phyloP scores from a whole-genome alignment of 208 protist species.

The Naegleria fowleri region DNA sequence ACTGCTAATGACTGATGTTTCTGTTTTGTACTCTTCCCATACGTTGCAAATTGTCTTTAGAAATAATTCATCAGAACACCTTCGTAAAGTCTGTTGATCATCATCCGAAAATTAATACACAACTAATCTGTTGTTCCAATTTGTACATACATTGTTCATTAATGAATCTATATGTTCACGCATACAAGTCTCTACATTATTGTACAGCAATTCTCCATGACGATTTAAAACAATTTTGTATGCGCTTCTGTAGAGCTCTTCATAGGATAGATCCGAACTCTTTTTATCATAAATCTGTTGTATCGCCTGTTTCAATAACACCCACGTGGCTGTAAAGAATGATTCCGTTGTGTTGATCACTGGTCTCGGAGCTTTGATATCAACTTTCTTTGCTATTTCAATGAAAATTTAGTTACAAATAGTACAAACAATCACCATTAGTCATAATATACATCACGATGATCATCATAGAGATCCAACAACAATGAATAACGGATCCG shows the following conservation, averaged over 20 bases:
- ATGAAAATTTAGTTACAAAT: too few species aligned
- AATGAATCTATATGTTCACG: neutral
- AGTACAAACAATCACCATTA: too few species aligned
- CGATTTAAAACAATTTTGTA: constrained; percentile 6
- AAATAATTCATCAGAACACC: constrained; percentile 46
- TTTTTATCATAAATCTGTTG: neutral
- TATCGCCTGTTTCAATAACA: neutral
- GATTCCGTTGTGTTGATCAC: neutral
- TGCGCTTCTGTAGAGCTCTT: neutral
- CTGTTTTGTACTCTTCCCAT: constrained; percentile 58
- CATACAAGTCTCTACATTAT: neutral
- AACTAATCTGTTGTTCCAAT: neutral
- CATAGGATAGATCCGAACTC: neutral
- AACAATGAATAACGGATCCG: too few species aligned
- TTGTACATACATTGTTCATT: neutral
- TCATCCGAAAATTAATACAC: neutral
- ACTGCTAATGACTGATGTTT: constrained; percentile 60
- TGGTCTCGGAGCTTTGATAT: neutral
- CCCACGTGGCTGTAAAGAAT: neutral
- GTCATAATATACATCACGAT: too few species aligned
- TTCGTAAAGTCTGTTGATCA: neutral
- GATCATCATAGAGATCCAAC: too few species aligned
- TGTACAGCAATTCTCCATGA: constrained; percentile 1
- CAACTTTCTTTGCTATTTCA: neutral
- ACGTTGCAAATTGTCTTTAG: constrained; percentile 46